phyloP scores from a whole-genome alignment of 768 basidiomycete species.

The Amanita subjunquillea region DNA sequence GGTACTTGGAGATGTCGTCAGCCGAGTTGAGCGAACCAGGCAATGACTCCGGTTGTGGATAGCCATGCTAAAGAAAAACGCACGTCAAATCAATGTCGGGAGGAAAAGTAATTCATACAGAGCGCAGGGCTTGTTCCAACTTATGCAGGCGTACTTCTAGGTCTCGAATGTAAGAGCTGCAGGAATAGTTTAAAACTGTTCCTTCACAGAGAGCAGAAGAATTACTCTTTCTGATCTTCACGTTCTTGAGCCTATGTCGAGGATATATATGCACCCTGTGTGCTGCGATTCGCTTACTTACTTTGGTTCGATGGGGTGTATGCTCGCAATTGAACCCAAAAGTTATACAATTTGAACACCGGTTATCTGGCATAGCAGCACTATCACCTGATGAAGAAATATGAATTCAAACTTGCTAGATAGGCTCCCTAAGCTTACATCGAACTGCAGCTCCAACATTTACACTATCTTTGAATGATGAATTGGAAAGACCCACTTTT shows the following conservation, averaged over 20 bases:
- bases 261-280: background rate
- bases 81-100: background rate
- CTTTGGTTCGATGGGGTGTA: constrained; percentile 40
- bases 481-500: constrained; percentile 22
- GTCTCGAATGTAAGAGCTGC: constrained; percentile 17
- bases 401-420: background rate
- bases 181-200: background rate
- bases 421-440: constrained; percentile 18
- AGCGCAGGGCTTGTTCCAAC: constrained; percentile 18
- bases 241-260: constrained; percentile 12
- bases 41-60: background rate
- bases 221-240: constrained; percentile 26
- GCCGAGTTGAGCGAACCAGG: background rate
- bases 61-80: background rate
- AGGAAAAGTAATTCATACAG: constrained; percentile 9
- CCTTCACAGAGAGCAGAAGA: background rate
- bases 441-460: constrained; percentile 18
- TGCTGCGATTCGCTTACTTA: constrained; percentile 13
- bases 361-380: constrained; percentile 41
- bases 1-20: background rate
- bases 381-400: constrained; percentile 38
- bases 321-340: constrained; percentile 45
- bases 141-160: constrained; percentile 21
- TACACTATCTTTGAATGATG: background rate
- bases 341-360: constrained; percentile 46